Conservation (phyloP, 2,329 filamentous ascomycete species). For the Paecilomyces dactylethromorphus region DNA sequence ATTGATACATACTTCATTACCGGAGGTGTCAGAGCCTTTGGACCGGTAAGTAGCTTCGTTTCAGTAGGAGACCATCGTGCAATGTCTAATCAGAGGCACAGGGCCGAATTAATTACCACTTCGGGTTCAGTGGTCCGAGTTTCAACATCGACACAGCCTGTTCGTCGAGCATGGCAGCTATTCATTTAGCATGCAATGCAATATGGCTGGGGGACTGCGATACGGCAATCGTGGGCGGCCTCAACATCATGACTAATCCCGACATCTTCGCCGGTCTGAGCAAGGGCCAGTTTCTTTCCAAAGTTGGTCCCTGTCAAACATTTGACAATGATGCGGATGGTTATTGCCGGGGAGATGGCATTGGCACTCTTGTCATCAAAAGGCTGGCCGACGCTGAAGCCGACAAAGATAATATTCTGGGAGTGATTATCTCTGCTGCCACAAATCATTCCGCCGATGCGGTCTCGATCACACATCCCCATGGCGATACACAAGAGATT, state of each 20-base stretch:
- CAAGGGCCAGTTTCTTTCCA: conserved; percentile 71
- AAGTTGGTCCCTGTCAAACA: conserved; percentile 69
- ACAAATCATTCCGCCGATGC: conserved; percentile 80
- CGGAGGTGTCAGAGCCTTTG: conserved; percentile 55
- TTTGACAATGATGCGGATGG: conserved; percentile 77
- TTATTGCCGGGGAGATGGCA: conserved; percentile 73
- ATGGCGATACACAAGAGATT: conserved; percentile 66
- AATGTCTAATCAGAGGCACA: neutral
- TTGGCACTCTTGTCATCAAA: conserved; percentile 70
- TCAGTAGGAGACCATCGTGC: neutral
- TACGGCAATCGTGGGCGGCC: conserved; percentile 71
- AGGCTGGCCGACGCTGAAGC: conserved; percentile 69
- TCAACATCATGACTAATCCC: conserved; percentile 71
- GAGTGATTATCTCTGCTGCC: conserved; percentile 64
- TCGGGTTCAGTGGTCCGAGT: conserved; percentile 68
- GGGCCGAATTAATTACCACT: conserved; percentile 65
- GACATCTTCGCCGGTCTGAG: conserved; percentile 72
- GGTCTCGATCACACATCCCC: conserved; percentile 77
- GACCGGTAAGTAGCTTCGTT: conserved; percentile 25
- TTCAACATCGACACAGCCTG: conserved; percentile 73
- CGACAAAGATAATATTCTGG: conserved; percentile 65
- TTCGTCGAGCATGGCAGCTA: conserved; percentile 65
- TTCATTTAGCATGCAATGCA: conserved; percentile 66
- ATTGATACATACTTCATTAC: conserved; percentile 65
- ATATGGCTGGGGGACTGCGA: conserved; percentile 72